These are phyloP conservation scores for Coemansia sp. DNA, from an alignment of 192 early-diverging fungal genomes.

Conservation along the genomic window DNA sequence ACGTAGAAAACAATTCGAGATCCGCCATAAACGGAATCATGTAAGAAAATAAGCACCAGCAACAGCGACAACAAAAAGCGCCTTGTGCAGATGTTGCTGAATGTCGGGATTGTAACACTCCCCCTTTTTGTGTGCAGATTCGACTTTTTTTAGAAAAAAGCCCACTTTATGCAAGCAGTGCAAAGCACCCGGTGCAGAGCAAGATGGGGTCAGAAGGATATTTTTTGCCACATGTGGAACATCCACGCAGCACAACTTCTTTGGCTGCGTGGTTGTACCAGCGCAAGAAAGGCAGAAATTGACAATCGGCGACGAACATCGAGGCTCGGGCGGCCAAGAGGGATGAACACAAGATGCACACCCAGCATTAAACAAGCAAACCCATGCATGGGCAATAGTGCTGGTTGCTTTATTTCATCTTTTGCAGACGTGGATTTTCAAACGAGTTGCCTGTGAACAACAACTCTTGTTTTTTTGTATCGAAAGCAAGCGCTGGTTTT, in stretches of 20 bases:
- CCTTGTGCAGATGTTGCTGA: too few species aligned
- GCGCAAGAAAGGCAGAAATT: too few species aligned
- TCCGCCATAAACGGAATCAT: too few species aligned
- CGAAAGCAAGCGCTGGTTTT: background rate
- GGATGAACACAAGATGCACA: background rate
- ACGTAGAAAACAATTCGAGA: too few species aligned
- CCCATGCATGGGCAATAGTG: constrained; percentile 6
- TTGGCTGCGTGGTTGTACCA: background rate
- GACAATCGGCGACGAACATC: background rate
- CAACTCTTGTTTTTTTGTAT: background rate
- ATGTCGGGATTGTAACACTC: too few species aligned
- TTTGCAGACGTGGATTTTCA: background rate
- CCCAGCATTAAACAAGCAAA: background rate
- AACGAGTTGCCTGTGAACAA: background rate
- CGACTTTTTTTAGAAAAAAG: background rate
- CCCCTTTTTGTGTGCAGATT: too few species aligned
- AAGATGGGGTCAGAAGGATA: constrained; percentile 5
- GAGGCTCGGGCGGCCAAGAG: background rate
- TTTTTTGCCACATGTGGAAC: constrained; percentile 11
- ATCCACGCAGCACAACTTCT: background rate
- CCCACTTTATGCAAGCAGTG: background rate
- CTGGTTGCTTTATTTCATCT: background rate
- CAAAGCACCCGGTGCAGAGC: background rate
- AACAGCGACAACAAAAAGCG: too few species aligned
- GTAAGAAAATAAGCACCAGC: too few species aligned